Evolutionary conservation across 179 eudicot genomes (phyloP).

Genomic region (Silene noctiflora): DNA sequence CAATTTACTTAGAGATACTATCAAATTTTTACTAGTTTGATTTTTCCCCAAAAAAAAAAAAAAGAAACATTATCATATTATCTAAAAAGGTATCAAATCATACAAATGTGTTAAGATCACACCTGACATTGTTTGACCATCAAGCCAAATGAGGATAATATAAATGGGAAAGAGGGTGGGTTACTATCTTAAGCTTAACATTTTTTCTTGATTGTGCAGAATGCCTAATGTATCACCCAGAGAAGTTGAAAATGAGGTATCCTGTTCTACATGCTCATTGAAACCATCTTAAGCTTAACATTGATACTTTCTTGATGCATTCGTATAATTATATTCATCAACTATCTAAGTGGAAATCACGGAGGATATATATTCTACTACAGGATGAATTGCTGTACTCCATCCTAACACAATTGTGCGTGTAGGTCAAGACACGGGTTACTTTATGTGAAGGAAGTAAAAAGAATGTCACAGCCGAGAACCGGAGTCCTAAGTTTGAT

Average conservation of each 20-base stretch:
- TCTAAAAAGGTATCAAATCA: neutral
- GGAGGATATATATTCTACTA: neutral
- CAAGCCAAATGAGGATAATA: too few species aligned
- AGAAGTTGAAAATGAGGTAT: slow-evolving; percentile 45
- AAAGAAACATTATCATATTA: too few species aligned
- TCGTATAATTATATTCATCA: neutral
- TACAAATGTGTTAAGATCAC: neutral
- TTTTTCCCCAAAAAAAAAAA: too few species aligned
- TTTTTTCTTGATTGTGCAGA: slow-evolving; percentile 39
- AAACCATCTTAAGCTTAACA: neutral
- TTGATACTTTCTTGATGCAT: neutral
- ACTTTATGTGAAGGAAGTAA: slow-evolving; percentile 27
- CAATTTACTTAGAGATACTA: too few species aligned
- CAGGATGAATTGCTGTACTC: neutral
- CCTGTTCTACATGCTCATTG: slow-evolving; percentile 14
- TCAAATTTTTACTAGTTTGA: too few species aligned
- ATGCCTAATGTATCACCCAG: slow-evolving; percentile 27
- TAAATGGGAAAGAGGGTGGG: too few species aligned
- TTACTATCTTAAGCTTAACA: neutral
- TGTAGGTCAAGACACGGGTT: slow-evolving; percentile 37
- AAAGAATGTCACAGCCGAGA: slow-evolving; percentile 20
- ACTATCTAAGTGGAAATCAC: neutral
- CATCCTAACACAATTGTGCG: slow-evolving; percentile 8
- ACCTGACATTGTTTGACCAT: neutral
- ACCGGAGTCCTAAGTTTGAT: slow-evolving; percentile 29